Percentiles rank a stretch among this genome's conserved stretches.
Evolutionary conservation across 805 yeast genomes (phyloP).

Genomic region (Cyberlindnera sargentensis): DNA sequence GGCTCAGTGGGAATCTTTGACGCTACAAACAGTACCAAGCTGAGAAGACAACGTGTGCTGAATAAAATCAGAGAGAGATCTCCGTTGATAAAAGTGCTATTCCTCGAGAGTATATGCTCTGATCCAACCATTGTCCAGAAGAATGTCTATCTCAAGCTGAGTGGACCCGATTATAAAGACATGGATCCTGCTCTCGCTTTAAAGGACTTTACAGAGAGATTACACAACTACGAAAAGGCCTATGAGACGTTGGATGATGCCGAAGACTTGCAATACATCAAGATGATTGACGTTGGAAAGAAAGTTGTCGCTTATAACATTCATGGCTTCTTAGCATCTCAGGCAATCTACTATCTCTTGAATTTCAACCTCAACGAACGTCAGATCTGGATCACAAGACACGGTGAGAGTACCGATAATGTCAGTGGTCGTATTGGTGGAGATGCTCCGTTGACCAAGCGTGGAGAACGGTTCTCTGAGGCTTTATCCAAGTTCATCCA

Average conservation of each 20-base stretch:
- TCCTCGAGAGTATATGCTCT: conserved; percentile 81
- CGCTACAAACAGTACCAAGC: conserved; percentile 71
- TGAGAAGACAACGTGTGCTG: conserved; percentile 53
- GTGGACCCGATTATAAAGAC: conserved; percentile 87
- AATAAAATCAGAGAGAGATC: conserved; percentile 49
- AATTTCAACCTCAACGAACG: conserved; percentile 85
- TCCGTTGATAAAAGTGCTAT: conserved; percentile 68
- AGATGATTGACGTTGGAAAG: conserved; percentile 94
- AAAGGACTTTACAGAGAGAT: conserved; percentile 73
- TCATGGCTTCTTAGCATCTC: conserved; percentile 84
- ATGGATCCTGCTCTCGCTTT: conserved; percentile 81
- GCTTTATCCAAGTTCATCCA: conserved; percentile 72
- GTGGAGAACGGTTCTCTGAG: conserved; percentile 70
- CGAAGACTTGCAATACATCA: conserved; percentile 74
- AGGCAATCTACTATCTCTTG: conserved; percentile 81
- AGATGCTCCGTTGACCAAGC: conserved; percentile 69
- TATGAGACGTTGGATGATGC: conserved; percentile 85
- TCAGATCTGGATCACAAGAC: conserved; percentile 92
- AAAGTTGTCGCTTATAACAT: conserved; percentile 90
- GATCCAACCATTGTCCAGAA: conserved; percentile 73
- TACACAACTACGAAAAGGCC: conserved; percentile 78
- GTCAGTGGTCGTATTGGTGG: conserved; percentile 88
- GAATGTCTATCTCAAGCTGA: conserved; percentile 75
- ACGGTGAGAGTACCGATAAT: conserved; percentile 88
- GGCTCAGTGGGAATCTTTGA: conserved; percentile 93